These are phyloP conservation scores for Pseudevernia furfuracea DNA, from an alignment of 495 filamentous ascomycete species.

Conservation along the genomic window DNA sequence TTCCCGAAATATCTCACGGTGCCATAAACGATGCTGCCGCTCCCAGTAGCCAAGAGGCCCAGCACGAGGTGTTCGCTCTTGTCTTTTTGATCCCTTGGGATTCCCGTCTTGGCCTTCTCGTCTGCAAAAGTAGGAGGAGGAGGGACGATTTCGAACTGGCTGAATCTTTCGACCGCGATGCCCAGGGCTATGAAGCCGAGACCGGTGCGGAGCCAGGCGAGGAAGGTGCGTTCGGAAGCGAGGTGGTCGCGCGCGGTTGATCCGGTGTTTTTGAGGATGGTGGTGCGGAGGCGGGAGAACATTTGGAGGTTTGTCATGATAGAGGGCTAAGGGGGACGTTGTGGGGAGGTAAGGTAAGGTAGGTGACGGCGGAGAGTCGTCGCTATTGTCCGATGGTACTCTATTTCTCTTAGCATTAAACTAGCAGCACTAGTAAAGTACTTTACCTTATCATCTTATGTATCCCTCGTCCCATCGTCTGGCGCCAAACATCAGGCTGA, in stretches of 20 bases:
- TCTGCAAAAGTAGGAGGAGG: not conserved
- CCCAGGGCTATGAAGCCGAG: conserved; percentile 47
- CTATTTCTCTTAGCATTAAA: too few species aligned
- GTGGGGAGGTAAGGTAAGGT: too few species aligned
- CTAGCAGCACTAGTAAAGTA: too few species aligned
- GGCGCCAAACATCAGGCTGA: too few species aligned
- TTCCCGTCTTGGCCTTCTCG: not conserved
- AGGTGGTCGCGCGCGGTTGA: conserved; percentile 43
- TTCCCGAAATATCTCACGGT: not conserved
- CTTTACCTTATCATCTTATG: too few species aligned
- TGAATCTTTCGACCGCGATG: conserved; percentile 32
- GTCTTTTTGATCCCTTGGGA: not conserved
- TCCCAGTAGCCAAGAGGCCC: not conserved
- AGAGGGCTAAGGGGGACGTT: not conserved
- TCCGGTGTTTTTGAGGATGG: conserved; percentile 31
- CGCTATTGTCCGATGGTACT: too few species aligned
- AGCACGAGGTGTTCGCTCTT: not conserved
- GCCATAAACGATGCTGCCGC: not conserved
- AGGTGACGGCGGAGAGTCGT: too few species aligned
- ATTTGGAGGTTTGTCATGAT: not conserved
- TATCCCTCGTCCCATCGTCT: too few species aligned
- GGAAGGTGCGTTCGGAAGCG: conserved; percentile 49
- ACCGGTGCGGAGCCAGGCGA: conserved; percentile 47
- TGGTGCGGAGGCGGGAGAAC: conserved; percentile 21
- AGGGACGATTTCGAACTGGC: not conserved